Evolutionary conservation across 306 rosid genomes (phyloP), one percentile per base, ranked within the genome.

Genomic region (Malus asiatica): DNA sequence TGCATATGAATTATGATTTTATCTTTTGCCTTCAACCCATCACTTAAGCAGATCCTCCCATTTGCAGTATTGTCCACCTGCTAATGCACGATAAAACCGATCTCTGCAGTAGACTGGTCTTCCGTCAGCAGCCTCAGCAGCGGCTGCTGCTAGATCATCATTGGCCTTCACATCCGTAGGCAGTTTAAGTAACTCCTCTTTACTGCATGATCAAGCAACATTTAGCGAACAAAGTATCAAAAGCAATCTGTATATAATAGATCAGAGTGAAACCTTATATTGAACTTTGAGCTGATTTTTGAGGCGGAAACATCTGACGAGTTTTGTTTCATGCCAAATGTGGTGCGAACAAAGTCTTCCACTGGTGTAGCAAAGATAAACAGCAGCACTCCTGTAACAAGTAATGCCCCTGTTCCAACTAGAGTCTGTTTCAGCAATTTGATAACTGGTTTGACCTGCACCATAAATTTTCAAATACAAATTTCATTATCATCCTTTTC

Each of bases 21-120:
- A 4, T 73, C 66, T 25, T 58, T 29, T 29, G 46, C 30, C 29
- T 33, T 59, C 44, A 19, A 35, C 58, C 27, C 73, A 71, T 90
- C 84, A 95, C 90, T 88, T 89, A 59, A 88, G 63, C 73, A 92
- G 84, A 78, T 95, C 97, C 61, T 95, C 99, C 91, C 98, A 95
- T 86, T 87, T 95, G 98, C 97, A 95, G 84, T 90, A 95, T 70
- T 92, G 99, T 42, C 99, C 99, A 29, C 99, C 99, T 13, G 99
- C 99, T 82, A 95, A 85, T 74, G 96, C 98, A 73, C 97, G 92
- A 81, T 95, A 90, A 78, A 74, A 90, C 84, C 99, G 91, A 82
- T 95, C 99, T 82, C 97, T 89, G 88, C 99, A 92, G 81, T 92
- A 95, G 76, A 95, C 98, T 16, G 99, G 99, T 69, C 98, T 89